Base-by-base conservation (phyloP, 106 monocot species). In the Dendrobium officinale region DNA sequence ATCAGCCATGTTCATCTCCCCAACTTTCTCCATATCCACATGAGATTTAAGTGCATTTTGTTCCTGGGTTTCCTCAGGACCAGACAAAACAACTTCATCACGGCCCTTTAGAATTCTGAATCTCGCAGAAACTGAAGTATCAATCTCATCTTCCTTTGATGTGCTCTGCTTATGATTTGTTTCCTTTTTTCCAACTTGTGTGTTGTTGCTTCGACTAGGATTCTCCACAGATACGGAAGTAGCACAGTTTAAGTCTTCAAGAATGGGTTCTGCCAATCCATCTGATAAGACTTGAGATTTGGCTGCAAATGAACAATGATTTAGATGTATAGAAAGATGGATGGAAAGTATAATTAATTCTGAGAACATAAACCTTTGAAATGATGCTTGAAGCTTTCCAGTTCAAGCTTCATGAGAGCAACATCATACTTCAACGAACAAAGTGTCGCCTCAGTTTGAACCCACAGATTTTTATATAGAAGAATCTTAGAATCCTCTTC, bases 361-460 rank as follows among this genome's bases (percentile, higher is more conserved):
- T 70, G 70, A 70, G 37, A 37, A 70, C n/a, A 22, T 70, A 16
- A 70, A 76, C 76, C 76, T 76, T 76, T 76, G 7, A 47, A 49
- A 51, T 26, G 76, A 51, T 51, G 9, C 49, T 76, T 76, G 45
- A 76, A 15, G 76, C 42, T 76, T 13, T 19, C 76, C 76, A 76
- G 24, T 51, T 76, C 76, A 3, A 76, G 76, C 49, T 76, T 76
- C 76, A 76, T 49, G 76, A 76, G 76, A 49, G 76, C 49, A 26
- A 76, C 27, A 51, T 76, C 76, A 51, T 76, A 49, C 49, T 76
- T 76, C 76, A 76, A 26, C 19, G 76, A 76, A 47, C 76, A 76
- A 6, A 76, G 76, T 24, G 76, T 17, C 26, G 76, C 76, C 76
- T 76, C 76, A 51, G 76, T 76, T 29, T 49, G 76, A n/a, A 76